phyloP scores from a whole-genome alignment of 2,329 filamentous ascomycete genomes.

The Fusarium sublunatum region DNA sequence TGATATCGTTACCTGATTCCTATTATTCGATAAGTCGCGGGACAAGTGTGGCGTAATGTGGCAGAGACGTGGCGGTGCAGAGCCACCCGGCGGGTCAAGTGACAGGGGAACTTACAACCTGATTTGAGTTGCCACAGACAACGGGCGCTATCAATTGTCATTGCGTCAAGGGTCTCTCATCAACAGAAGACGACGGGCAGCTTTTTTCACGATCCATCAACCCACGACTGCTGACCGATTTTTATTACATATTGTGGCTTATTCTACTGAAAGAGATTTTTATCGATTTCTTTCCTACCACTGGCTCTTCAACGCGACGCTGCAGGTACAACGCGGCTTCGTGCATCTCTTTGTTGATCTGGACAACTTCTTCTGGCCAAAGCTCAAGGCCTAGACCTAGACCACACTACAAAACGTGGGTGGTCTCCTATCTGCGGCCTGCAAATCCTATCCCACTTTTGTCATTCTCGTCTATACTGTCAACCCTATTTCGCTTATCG shows the following conservation, averaged over 20 bases:
- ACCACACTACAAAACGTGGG: slow-evolving; percentile 14
- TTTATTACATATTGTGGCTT: slow-evolving; percentile 14
- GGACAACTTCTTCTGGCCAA: neutral
- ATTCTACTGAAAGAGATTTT: neutral
- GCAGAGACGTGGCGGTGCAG: slow-evolving; percentile 28
- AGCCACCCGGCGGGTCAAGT: slow-evolving; percentile 34
- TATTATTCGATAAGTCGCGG: slow-evolving; percentile 41
- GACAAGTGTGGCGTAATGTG: slow-evolving; percentile 30
- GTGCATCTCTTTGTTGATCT: slow-evolving; percentile 32
- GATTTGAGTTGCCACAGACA: slow-evolving; percentile 56
- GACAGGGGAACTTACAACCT: slow-evolving; percentile 33
- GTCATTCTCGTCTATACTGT: slow-evolving; percentile 21
- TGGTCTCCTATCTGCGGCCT: slow-evolving; percentile 33
- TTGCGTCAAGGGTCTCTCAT: slow-evolving; percentile 51
- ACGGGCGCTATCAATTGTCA: slow-evolving; percentile 45
- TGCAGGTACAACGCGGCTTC: slow-evolving; percentile 7
- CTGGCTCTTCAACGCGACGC: neutral
- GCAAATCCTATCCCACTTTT: slow-evolving; percentile 25
- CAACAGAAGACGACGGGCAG: slow-evolving; percentile 35
- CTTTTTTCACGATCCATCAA: slow-evolving; percentile 38
- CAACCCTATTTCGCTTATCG: slow-evolving; percentile 14
- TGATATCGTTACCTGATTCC: no score
- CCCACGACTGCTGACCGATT: slow-evolving; percentile 23
- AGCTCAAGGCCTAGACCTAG: slow-evolving; percentile 10
- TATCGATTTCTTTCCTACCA: slow-evolving; percentile 11